phyloP scores from a whole-genome alignment of 164 flowering plant species.

The Kingdonia uniflora region DNA sequence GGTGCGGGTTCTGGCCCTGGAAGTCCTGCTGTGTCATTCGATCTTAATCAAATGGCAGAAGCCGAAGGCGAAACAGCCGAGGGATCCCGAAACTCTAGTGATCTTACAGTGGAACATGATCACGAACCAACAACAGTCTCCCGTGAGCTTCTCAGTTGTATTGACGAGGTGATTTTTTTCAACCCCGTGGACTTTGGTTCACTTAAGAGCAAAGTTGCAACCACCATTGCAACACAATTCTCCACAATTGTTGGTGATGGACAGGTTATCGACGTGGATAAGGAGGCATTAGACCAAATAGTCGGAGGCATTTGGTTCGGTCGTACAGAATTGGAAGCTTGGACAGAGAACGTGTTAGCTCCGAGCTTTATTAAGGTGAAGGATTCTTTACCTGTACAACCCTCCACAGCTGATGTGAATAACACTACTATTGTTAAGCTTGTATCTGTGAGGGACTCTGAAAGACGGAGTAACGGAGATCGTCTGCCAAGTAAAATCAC shows the following conservation, averaged over 20 bases:
- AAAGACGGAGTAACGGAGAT: constrained; percentile 23
- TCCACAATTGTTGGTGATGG: constrained; percentile 24
- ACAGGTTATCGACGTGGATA: constrained; percentile 35
- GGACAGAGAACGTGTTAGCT: constrained; percentile 51
- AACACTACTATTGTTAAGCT: constrained; percentile 30
- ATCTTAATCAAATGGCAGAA: constrained; percentile 59
- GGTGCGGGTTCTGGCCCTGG: too few species aligned
- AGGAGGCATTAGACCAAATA: constrained; percentile 54
- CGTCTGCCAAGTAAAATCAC: constrained; percentile 40
- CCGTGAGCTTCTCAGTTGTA: constrained; percentile 35
- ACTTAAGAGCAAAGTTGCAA: constrained; percentile 25
- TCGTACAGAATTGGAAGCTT: constrained; percentile 43
- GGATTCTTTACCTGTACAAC: constrained; percentile 11
- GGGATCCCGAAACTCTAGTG: constrained; percentile 72
- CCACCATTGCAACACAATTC: constrained; percentile 36
- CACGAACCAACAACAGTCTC: constrained; percentile 29
- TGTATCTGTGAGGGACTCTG: constrained; percentile 28
- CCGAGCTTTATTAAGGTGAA: constrained; percentile 63
- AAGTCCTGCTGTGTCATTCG: constrained; percentile 46
- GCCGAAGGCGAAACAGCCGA: constrained; percentile 40
- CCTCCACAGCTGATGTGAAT: background rate
- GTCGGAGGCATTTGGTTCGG: constrained; percentile 69
- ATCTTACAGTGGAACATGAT: constrained; percentile 67
- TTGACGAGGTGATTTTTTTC: constrained; percentile 59
- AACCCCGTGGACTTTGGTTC: constrained; percentile 51